Conservation (phyloP, 495 filamentous ascomycete species). For the Podospora conica region DNA sequence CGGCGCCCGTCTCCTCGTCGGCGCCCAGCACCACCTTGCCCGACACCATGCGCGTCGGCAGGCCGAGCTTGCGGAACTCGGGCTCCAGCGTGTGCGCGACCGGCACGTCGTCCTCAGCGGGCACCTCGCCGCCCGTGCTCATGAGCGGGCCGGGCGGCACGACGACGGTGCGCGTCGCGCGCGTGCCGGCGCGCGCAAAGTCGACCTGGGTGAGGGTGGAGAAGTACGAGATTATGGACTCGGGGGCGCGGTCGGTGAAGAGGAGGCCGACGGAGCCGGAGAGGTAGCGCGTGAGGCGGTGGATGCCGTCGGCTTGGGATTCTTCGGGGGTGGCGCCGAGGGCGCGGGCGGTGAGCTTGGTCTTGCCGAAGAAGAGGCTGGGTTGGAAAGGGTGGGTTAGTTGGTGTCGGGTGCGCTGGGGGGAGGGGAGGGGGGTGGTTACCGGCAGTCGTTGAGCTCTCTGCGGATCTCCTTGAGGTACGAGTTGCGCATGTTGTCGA, state of each 20-base stretch:
- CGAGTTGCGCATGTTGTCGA: constrained; percentile 98
- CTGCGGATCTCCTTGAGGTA: constrained; percentile 87
- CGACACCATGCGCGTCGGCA: constrained; percentile 82
- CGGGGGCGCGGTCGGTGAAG: constrained; percentile 70
- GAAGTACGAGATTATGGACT: constrained; percentile 62
- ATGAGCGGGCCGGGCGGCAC: constrained; percentile 75
- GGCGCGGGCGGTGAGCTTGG: constrained; percentile 93
- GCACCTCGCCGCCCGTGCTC: constrained; percentile 68
- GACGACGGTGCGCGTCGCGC: constrained; percentile 63
- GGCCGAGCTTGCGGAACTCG: constrained; percentile 73
- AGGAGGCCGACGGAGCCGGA: constrained; percentile 80
- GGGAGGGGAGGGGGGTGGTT: constrained; percentile 18
- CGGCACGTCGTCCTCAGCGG: constrained; percentile 73
- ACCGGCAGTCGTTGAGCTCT: constrained; percentile 81
- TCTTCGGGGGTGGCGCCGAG: constrained; percentile 69
- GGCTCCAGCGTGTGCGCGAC: constrained; percentile 83
- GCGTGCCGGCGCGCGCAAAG: constrained; percentile 81
- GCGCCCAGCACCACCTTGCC: constrained; percentile 81
- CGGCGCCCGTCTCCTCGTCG: constrained; percentile 45
- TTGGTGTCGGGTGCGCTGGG: not conserved
- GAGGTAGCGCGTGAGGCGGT: constrained; percentile 63
- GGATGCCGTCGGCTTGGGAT: constrained; percentile 68
- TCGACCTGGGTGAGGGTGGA: constrained; percentile 59
- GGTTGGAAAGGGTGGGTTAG: not conserved
- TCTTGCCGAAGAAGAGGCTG: constrained; percentile 96